A percentile compares a stretch with the other conserved stretches of the same genome.
These are phyloP conservation scores for Fusarium buxicola DNA, from an alignment of 2,329 filamentous ascomycete species.

Conservation along the genomic window DNA sequence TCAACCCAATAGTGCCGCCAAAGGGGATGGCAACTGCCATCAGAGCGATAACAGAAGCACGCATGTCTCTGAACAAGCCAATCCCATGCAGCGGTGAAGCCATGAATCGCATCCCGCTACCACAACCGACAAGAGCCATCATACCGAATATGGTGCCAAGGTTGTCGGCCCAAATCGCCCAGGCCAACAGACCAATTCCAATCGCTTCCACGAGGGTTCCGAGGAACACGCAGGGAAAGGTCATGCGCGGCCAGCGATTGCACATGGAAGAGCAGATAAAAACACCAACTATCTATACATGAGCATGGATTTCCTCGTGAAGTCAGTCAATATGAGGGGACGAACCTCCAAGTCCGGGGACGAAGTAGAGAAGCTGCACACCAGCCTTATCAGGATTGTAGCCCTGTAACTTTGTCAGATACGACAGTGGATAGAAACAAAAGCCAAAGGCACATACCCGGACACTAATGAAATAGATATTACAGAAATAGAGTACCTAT, in stretches of 20 bases:
- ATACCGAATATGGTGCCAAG: constrained; percentile 69
- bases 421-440: accelerated
- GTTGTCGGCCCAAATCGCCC: constrained; percentile 64
- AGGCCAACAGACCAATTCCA: constrained; percentile 69
- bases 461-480: constrained; percentile 75
- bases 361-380: constrained; percentile 70
- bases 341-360: constrained; percentile 69
- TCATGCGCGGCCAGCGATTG: constrained; percentile 71
- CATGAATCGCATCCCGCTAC: constrained; percentile 74
- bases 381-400: constrained; percentile 64
- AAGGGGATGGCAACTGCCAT: constrained; percentile 70
- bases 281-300: constrained; percentile 57
- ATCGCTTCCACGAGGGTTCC: constrained; percentile 67
- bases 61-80: constrained; percentile 68
- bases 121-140: constrained; percentile 72
- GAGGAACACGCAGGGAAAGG: constrained; percentile 67
- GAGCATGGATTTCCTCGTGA: neutral
- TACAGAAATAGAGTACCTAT: constrained; percentile 74
- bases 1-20: constrained; percentile 73
- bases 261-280: constrained; percentile 68
- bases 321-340: neutral
- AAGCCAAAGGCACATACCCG: constrained; percentile 41
- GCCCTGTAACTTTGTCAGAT: constrained; percentile 50
- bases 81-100: constrained; percentile 71
- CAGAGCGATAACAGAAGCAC: constrained; percentile 69